phyloP scores from a whole-genome alignment of 352 stramenopile species.

The Pythium dissimile region DNA sequence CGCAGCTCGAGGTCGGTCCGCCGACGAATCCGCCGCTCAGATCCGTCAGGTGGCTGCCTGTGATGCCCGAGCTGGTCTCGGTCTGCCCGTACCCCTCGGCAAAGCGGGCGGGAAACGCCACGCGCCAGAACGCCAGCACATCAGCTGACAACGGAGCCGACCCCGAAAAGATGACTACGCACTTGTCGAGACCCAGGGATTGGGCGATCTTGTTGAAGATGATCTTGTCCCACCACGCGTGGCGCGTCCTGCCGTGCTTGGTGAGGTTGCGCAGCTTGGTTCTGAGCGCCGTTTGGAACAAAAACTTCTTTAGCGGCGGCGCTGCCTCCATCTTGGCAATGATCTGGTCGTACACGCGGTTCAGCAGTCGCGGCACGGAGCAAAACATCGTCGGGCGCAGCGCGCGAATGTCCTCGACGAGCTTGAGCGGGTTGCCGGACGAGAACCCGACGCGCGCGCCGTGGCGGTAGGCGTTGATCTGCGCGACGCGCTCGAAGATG shows the following conservation, averaged over 20 bases:
- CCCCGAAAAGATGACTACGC: constrained; percentile 91
- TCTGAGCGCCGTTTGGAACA: constrained; percentile 76
- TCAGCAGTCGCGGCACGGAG: constrained; percentile 93
- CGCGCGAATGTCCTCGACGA: constrained; percentile 91
- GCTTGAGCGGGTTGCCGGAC: constrained; percentile 80
- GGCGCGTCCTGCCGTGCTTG: constrained; percentile 41
- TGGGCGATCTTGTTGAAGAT: constrained; percentile 94
- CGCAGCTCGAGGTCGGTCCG: constrained; percentile 70
- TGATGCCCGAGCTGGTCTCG: constrained; percentile 89
- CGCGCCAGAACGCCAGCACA: constrained; percentile 94
- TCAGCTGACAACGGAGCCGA: constrained; percentile 91
- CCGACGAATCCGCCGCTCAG: constrained; percentile 89
- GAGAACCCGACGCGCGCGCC: constrained; percentile 92
- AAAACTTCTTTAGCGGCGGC: constrained; percentile 65
- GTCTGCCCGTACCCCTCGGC: constrained; percentile 96
- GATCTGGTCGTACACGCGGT: constrained; percentile 96
- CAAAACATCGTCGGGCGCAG: constrained; percentile 92
- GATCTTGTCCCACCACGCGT: constrained; percentile 91
- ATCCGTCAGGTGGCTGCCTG: constrained; percentile 43
- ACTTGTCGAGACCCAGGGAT: constrained; percentile 81
- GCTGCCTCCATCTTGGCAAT: constrained; percentile 65
- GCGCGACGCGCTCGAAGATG: constrained; percentile 91
- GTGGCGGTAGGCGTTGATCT: constrained; percentile 51
- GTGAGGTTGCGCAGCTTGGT: constrained; percentile 64
- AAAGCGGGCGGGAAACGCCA: constrained; percentile 84